Base-by-base conservation (phyloP, 331 rosid genomes). In the Dryas integrifolia region DNA sequence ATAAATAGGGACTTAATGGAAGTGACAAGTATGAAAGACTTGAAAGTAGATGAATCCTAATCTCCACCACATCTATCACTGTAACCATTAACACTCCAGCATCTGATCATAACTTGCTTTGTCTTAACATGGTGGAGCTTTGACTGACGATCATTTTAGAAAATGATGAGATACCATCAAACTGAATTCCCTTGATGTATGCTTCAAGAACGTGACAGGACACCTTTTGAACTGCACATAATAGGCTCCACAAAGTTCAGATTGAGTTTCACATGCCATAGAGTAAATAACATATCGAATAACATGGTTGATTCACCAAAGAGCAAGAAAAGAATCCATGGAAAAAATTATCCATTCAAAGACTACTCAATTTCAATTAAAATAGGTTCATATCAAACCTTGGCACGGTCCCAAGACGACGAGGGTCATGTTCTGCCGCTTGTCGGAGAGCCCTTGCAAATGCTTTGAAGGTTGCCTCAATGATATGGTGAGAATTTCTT, bases 391-490 rank as follows among this genome's bases (percentile, higher is more conserved):
- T 58, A 76, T 26, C 77, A 79, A 64, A 95, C 97, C 99, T 94
- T 78, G 97, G 96, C 61, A 94, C 80, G 6, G 90, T 85, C 74
- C 93, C 96, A 6, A 10, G 87, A 51, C 96, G 96, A 66, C 96
- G 96, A 35, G 85, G 86, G 60, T 94, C 98, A 77, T 81, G 80
- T 79, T 85, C 93, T 35, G 96, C 87, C 49, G 97, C 98, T 88
- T 88, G 96, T 76, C 96, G 80, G 62, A 95, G 93, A 84, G 99
- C 96, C 83, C 99, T 87, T 14, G 97, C 96, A 89, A 95, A 92
- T 59, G 96, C 99, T 85, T 95, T 95, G 85, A 91, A 95, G 58
- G 99, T 92, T 67, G 99, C 99, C 79, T 95, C 97, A 62, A 92
- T 83, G 53, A 95, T 89, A 82, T 92, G 98, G 85, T 95, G 99